phyloP scores from a whole-genome alignment of 176 grass and related monocot genomes.

The Triticum timopheevii region DNA sequence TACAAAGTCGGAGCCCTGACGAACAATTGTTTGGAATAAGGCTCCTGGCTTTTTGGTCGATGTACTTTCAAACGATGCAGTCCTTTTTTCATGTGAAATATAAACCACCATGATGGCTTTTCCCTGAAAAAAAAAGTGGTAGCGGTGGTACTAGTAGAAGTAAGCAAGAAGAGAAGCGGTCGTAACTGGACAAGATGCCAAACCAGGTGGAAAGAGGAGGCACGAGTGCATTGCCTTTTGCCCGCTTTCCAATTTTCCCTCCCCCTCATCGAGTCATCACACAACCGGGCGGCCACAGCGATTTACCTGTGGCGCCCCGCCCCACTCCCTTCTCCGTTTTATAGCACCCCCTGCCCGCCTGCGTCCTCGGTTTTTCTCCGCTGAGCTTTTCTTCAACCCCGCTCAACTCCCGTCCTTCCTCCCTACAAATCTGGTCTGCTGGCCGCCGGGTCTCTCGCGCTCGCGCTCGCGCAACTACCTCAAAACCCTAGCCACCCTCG shows the following conservation, averaged over 20 bases:
- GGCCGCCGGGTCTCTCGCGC: constrained; percentile 32
- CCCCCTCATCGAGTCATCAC: background rate
- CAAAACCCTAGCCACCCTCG: constrained; percentile 31
- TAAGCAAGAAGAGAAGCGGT: background rate
- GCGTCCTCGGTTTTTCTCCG: constrained; percentile 41
- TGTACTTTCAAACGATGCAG: too few species aligned
- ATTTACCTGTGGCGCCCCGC: constrained; percentile 17
- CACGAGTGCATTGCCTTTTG: constrained; percentile 13
- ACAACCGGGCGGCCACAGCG: constrained; percentile 23
- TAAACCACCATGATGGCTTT: too few species aligned
- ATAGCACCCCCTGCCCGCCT: background rate
- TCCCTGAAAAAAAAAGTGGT: too few species aligned
- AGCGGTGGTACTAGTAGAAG: too few species aligned
- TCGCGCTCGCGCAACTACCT: constrained; percentile 26
- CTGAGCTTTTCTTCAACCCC: background rate
- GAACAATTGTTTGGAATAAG: too few species aligned
- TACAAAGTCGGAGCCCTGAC: too few species aligned
- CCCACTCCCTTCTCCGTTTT: constrained; percentile 1
- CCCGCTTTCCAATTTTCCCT: background rate
- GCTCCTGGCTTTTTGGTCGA: too few species aligned
- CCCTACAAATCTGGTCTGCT: constrained; percentile 36
- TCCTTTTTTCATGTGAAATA: too few species aligned
- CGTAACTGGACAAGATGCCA: background rate
- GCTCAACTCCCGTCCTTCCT: background rate
- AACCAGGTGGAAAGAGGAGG: background rate